Evolutionary conservation across 1,284 basidiomycete species (phyloP).

Genomic region (Leccinum proximum): DNA sequence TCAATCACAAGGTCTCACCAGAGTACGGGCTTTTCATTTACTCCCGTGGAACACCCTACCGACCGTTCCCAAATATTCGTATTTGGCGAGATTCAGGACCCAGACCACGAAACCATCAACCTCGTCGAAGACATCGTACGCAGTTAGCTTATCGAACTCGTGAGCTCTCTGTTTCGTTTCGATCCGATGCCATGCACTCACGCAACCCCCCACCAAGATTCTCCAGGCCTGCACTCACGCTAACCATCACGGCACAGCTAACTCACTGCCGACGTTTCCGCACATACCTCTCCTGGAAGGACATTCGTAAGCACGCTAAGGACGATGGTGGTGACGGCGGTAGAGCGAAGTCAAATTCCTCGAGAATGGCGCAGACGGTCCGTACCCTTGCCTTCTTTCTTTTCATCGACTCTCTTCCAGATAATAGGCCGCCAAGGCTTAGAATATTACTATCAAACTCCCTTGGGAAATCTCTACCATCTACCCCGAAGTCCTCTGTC

Average conservation of each 20-base stretch:
- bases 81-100: conserved; percentile 93
- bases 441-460: too few species aligned
- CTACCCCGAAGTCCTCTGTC: too few species aligned
- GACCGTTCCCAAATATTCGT: conserved; percentile 79
- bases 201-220: conserved; percentile 50
- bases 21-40: too few species aligned
- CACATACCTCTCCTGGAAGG: conserved; percentile 98
- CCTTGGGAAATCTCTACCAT: too few species aligned
- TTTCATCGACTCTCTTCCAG: too few species aligned
- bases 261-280: conserved; percentile 87
- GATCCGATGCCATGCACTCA: background rate
- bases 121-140: conserved; percentile 97
- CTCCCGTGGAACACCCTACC: too few species aligned
- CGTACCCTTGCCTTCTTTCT: too few species aligned
- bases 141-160: conserved; percentile 91
- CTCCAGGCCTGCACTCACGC: conserved; percentile 88
- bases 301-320: conserved; percentile 94
- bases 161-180: conserved; percentile 28
- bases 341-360: conserved; percentile 38
- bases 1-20: conserved; percentile 13
- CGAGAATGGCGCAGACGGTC: too few species aligned
- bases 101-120: conserved; percentile 83
- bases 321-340: conserved; percentile 80
- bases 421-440: too few species aligned
- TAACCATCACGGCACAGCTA: conserved; percentile 78